Evolutionary conservation across 2,329 filamentous ascomycete genomes (phyloP), one percentile per base, ranked within the genome.

Genomic region (Pestalotiopsis sp.): DNA sequence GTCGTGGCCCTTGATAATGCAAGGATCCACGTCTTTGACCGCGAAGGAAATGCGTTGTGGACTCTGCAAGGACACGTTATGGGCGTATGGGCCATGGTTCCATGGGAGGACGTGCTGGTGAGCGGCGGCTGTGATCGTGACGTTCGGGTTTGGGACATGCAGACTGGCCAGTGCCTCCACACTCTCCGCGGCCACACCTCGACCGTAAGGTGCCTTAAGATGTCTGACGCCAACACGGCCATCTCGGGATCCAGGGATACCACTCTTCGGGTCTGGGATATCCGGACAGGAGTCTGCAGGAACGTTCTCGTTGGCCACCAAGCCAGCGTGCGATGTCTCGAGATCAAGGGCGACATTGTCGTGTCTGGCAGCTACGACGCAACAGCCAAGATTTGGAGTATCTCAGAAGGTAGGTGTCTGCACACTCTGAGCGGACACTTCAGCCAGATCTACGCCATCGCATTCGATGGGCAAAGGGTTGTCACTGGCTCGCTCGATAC

Each of bases 81-180:
- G 96, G 96, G 96, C 56, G 96, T 99, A 23, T 99, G 96, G 96
- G 96, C 96, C 63, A 98, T 99, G 95, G 94, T 99, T 27, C 96
- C 96, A 6, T 98, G 95, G 93, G 95, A 93, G 69, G 95, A 99
- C 79, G 92, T 93, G 66, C 86, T 99, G 70, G 96, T 99, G 70
- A 98, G 94, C 75, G 96, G 96, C 75, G 96, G 96, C 5, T 99
- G 96, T 79, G 96, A 99, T 82, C 90, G 96, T 70, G 96, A 99
- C 78, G 96, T 99, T 36, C 89, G 96, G 68, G 96, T 99, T 5
- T 99, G 96, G 96, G 93, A 99, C 77, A 91, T 99, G 85, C 90
- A 91, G 64, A 97, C 93, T 70, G 96, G 95, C 41, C 86, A 87
- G 71, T 92, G 92, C 73, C 84, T 94, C 25, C 93, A 97, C 77